These are phyloP conservation scores for Solanum chilense DNA, from an alignment of 257 asterid genomes.

Conservation along the genomic window DNA sequence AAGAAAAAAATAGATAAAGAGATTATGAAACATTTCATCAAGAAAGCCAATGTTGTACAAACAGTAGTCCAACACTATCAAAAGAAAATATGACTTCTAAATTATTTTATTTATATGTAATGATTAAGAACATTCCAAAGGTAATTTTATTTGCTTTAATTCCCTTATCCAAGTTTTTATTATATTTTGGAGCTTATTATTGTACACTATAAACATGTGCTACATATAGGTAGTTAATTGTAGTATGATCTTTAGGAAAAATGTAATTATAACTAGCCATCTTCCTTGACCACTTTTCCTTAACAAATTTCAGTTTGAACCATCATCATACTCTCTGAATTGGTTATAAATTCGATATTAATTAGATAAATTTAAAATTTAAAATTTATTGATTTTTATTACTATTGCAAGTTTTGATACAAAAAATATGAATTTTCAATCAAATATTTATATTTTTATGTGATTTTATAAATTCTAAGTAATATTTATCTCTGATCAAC, in stretches of 20 bases:
- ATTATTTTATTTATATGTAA: neutral
- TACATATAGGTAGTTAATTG: neutral
- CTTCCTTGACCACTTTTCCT: neutral
- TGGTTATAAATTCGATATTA: neutral
- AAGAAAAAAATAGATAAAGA: neutral
- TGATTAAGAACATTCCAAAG: neutral
- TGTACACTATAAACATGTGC: neutral
- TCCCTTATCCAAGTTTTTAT: neutral
- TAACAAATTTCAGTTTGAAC: neutral
- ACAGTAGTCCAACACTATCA: neutral
- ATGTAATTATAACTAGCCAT: neutral
- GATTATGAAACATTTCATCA: neutral
- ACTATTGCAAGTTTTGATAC: neutral
- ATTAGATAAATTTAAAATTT: neutral
- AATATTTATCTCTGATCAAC: rapidly evolving
- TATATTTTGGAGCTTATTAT: neutral
- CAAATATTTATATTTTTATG: neutral
- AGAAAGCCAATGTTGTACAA: neutral
- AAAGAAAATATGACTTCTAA: neutral
- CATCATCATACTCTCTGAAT: neutral
- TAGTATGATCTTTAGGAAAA: neutral
- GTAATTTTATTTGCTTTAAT: neutral
- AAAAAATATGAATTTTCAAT: neutral
- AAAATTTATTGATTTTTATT: neutral
- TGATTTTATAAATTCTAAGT: neutral